Conservation (phyloP, 768 basidiomycete genomes). For the Glaciozyma antarctica region DNA sequence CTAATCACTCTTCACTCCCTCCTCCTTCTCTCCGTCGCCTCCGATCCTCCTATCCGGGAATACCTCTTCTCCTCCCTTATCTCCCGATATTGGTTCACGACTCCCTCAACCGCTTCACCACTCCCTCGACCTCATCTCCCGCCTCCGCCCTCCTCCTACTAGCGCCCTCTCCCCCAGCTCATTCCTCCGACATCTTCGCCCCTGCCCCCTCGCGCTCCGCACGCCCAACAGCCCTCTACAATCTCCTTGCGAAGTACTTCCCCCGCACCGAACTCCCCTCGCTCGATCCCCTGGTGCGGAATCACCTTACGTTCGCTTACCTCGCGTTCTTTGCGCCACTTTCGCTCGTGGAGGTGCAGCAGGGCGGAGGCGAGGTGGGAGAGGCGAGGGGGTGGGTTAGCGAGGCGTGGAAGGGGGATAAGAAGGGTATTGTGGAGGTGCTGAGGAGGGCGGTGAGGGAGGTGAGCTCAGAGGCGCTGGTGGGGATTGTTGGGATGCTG, state of each 20-base stretch:
- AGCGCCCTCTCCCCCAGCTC: background rate
- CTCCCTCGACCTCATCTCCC: background rate
- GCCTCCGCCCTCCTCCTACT: background rate
- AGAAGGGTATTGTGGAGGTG: background rate
- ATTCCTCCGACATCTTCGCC: background rate
- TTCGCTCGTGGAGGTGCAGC: background rate
- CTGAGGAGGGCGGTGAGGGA: background rate
- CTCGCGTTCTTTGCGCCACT: background rate
- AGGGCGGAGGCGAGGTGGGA: background rate
- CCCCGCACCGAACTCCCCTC: background rate
- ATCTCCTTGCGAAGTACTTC: background rate
- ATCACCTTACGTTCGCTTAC: background rate
- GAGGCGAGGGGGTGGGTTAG: background rate
- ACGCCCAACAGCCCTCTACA: background rate
- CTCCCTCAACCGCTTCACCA: background rate
- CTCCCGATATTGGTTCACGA: background rate
- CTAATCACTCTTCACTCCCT: background rate
- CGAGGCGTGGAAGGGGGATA: background rate
- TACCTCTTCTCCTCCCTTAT: background rate
- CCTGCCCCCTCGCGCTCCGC: background rate
- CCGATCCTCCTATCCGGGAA: background rate
- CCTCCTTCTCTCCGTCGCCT: background rate
- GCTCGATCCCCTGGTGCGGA: background rate
- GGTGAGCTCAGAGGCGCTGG: background rate
- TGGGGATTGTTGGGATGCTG: background rate